Evolutionary conservation across 805 yeast genomes (phyloP).

Genomic region (Vanderwaltozyma yarrowii): DNA sequence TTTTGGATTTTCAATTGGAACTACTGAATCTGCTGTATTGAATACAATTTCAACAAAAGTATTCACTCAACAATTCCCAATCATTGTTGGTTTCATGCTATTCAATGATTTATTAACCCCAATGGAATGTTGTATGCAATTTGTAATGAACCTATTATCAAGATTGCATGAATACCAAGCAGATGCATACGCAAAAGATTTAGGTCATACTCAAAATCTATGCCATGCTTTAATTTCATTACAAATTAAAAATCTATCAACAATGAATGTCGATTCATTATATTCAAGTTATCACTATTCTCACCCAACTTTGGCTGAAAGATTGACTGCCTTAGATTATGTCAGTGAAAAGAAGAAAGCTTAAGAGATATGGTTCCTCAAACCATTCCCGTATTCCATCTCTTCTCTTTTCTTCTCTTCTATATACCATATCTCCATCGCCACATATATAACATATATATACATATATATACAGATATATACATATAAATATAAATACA

Average conservation of each 20-base stretch:
- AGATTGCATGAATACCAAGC: conserved; percentile 93
- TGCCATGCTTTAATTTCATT: conserved; percentile 63
- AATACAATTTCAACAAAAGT: conserved; percentile 10
- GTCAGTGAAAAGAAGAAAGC: conserved; percentile 25
- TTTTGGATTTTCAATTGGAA: conserved; percentile 52
- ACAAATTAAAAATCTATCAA: conserved; percentile 69
- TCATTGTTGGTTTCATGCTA: conserved; percentile 68
- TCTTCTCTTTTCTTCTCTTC: too few species aligned
- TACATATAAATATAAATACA: too few species aligned
- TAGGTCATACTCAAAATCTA: conserved; percentile 62
- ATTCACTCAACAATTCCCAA: conserved; percentile 45
- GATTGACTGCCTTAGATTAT: conserved; percentile 63
- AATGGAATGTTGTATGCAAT: conserved; percentile 55
- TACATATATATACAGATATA: too few species aligned
- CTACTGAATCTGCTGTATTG: background rate
- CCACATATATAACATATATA: too few species aligned
- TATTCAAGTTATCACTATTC: conserved; percentile 82
- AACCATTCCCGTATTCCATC: too few species aligned
- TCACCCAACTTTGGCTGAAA: conserved; percentile 87
- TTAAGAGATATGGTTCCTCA: conserved; percentile 3
- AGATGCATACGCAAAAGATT: conserved; percentile 69
- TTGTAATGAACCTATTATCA: conserved; percentile 56
- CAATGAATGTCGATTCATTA: conserved; percentile 84
- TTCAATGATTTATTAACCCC: conserved; percentile 76
- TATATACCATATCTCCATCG: too few species aligned